Percentiles rank a stretch among this genome's conserved stretches.
phyloP scores from a whole-genome alignment of 192 early-diverging fungal species.

The Phycomyces blakesleeanus region DNA sequence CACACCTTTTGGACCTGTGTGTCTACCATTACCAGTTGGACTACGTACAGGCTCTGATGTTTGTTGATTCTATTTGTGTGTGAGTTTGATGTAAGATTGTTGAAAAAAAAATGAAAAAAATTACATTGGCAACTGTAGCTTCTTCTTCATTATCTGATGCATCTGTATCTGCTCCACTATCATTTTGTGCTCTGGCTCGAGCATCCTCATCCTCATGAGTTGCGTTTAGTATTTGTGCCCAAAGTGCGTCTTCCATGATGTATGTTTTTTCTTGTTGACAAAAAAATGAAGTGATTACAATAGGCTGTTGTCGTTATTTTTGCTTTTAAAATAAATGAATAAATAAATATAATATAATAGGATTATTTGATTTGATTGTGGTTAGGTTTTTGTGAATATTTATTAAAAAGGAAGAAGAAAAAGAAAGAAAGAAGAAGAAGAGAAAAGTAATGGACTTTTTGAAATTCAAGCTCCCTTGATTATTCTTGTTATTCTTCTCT shows the following conservation, averaged over 20 bases:
- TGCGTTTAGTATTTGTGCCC: constrained; percentile 14
- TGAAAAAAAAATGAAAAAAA: neutral
- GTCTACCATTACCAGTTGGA: constrained; percentile 27
- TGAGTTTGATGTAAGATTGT: neutral
- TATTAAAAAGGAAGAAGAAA: neutral
- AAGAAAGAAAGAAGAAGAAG: neutral
- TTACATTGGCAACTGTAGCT: neutral
- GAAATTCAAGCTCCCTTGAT: too few species aligned
- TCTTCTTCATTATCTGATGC: constrained; percentile 5
- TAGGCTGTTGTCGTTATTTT: too few species aligned
- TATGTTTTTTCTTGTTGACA: neutral
- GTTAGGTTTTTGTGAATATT: too few species aligned
- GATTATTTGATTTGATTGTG: too few species aligned
- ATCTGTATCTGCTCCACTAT: constrained; percentile 4
- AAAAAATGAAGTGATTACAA: constrained; percentile 1
- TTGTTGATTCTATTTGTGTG: neutral
- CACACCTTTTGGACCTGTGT: constrained; percentile 58
- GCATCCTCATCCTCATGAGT: constrained; percentile 17
- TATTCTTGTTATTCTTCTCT: neutral
- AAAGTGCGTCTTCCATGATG: constrained; percentile 29
- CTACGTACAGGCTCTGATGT: neutral
- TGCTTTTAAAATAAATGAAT: too few species aligned
- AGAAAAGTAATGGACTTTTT: neutral
- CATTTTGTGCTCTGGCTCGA: constrained; percentile 4
- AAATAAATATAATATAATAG: too few species aligned